These are phyloP conservation scores for Xylaria bambusicola DNA, from an alignment of 495 filamentous ascomycete genomes.

Conservation along the genomic window DNA sequence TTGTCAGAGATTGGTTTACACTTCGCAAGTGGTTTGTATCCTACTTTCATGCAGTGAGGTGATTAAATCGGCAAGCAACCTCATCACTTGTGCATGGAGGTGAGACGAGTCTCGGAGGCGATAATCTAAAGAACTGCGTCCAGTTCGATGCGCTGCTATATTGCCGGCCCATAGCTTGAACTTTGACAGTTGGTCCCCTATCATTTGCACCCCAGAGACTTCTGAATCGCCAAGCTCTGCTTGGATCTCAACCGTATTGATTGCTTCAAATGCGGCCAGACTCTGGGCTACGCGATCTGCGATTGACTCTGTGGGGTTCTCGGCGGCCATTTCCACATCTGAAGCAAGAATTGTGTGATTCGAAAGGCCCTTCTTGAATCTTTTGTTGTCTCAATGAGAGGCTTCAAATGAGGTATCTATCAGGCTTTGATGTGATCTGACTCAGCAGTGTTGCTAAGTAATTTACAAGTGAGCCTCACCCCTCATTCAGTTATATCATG, in stretches of 20 bases:
- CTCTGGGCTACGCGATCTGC: background rate
- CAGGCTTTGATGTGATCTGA: background rate
- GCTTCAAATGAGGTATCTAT: background rate
- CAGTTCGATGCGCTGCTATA: slow-evolving; percentile 46
- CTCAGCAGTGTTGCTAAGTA: background rate
- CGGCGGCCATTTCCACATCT: background rate
- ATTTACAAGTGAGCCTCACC: background rate
- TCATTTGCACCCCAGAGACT: background rate
- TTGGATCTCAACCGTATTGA: background rate
- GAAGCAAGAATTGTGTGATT: background rate
- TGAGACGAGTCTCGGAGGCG: slow-evolving; percentile 49
- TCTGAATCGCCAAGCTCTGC: background rate
- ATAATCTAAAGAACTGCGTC: slow-evolving; percentile 47
- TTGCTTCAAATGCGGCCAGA: slow-evolving; percentile 10
- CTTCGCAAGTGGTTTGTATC: slow-evolving; percentile 6
- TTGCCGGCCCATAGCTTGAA: slow-evolving; percentile 50
- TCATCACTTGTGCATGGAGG: slow-evolving; percentile 37
- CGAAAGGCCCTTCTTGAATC: too few species aligned
- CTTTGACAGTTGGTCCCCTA: slow-evolving; percentile 37
- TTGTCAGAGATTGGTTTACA: background rate
- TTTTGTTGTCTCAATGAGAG: too few species aligned
- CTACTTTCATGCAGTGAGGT: slow-evolving; percentile 14
- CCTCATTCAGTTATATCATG: background rate
- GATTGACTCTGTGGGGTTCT: background rate
- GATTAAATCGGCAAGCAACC: slow-evolving; percentile 33